A percentile compares a stretch with the other conserved stretches of the same genome.
Conservation (phyloP, 768 basidiomycete genomes). For the Pholiota conissans region DNA sequence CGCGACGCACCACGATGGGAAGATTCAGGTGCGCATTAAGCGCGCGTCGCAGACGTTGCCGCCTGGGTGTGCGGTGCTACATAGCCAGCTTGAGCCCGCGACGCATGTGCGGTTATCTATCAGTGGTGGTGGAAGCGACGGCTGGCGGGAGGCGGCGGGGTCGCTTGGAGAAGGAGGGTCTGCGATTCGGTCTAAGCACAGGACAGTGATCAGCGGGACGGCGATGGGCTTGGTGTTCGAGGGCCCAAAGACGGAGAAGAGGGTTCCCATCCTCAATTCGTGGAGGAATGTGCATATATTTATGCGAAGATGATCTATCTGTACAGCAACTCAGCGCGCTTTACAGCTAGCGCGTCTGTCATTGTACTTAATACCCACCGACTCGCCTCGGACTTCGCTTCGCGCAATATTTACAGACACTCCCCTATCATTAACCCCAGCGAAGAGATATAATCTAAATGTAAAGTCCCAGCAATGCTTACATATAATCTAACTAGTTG, state of each 20-base stretch:
- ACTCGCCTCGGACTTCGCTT: too few relatives aligned
- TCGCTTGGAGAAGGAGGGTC: too few relatives aligned
- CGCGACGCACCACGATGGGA: background rate
- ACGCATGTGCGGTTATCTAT: background rate
- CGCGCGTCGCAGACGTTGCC: background rate
- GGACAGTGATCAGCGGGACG: background rate
- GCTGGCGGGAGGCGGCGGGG: too few relatives aligned
- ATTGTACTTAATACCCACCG: too few relatives aligned
- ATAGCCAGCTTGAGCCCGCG: background rate
- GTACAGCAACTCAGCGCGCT: too few relatives aligned
- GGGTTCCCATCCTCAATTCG: background rate
- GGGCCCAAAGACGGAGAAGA: background rate
- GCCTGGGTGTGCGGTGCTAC: background rate
- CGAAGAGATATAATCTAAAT: too few relatives aligned
- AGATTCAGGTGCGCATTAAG: background rate
- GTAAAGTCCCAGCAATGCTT: too few relatives aligned
- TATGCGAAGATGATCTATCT: background rate
- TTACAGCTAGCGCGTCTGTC: too few relatives aligned
- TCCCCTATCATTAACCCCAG: too few relatives aligned
- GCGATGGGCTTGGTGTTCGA: conserved; percentile 13
- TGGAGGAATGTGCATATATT: conserved; percentile 3
- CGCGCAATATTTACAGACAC: too few relatives aligned
- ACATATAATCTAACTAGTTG: too few relatives aligned
- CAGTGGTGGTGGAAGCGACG: background rate
- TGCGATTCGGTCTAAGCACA: background rate